Evolutionary conservation across 1,284 basidiomycete genomes (phyloP), one percentile per base, ranked within the genome.

Genomic region (Psilocybe mexicana): DNA sequence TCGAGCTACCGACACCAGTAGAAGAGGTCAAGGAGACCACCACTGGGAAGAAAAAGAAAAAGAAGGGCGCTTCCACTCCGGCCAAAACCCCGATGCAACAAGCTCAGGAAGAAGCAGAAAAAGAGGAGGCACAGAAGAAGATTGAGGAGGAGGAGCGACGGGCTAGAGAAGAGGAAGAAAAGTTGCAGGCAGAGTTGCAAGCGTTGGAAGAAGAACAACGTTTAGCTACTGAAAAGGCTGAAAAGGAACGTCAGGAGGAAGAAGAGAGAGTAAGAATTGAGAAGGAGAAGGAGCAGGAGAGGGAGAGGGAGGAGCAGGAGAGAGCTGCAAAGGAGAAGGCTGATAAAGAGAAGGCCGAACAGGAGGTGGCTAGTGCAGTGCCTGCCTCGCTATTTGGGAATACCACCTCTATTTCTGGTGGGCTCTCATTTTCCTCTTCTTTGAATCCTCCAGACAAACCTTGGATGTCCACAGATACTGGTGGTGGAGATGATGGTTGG

Each of bases 1-100:
- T 58, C 43, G 58, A 55, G 7, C 63, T 59, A 45, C 54, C 55
- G 23, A 55, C 60, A 3, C 43, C 59, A 42, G 57, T 46, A 0
- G 66, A 65, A 28, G 61, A 62, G 23, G 25, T 57, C n/a, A 63
- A 60, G 45, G 61, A 63, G 43, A 55, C 63, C 44, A 46, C 59
- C 24, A 48, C 54, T 18, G 59, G 57, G 0, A 65, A 62, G 57
- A 70, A 68, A 60, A 69, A 67, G 56, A 65, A 66, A 35, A 69
- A 70, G 63, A 66, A 65, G 45, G 61, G 59, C 24, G 47, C 54
- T 11, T 60, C 61, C 30, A 61, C 64, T 35, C 60, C 63, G 23
- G 56, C 60, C 56, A 69, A 65, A 59, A 52, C 47, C 45, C 51
- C 57, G 0, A 28, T 26, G 25, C 46, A 48, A 26, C 26, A 48